Base-by-base conservation (phyloP, 192 early-diverging fungal genomes). In the Entomortierella chlamydospora region DNA sequence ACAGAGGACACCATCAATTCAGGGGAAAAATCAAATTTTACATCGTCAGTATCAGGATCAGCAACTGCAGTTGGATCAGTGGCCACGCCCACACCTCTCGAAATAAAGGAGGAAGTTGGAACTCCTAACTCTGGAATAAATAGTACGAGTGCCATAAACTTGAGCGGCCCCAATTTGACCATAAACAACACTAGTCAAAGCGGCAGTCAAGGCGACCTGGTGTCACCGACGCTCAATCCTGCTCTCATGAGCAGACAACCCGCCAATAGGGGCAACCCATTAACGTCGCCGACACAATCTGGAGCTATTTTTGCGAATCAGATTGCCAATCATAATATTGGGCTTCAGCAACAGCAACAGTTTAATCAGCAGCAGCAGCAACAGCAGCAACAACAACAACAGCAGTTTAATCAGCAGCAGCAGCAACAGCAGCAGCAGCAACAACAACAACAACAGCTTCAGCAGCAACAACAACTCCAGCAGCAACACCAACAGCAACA, bases 191-290 rank as follows among this genome's bases (percentile, higher is more conserved):
- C 26, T 39, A 41, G 33, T 43, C 18, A 26, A 33, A 50, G 4
- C 33, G 63, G 63, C 6, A 30, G 37, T 33, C 64, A 66, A 23
- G 43, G 57, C n/a, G 64, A 70, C n/a, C 57, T 79, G 11, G 28
- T 65, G 22, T 79, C 76, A 5, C 76, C 76, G 4, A 79, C 76
- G 10, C 63, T 70, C 37, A 79, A 79, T 17, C 76, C 76, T 0
- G 34, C 76, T 1, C 57, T 67, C 1, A 59, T 66, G 62, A 79
- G 70, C 62, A 55, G 68, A 22, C 39, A 59, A 61, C 20, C 25
- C 52, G 41, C 76, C 18, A 70, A 51, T 53, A 61, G 52, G 54
- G 76, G 62, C 13, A 79, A 79, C 50, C 68, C 76, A 1, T 15
- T 79, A 33, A 66, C 57, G 9, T 79, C 76, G 11, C 76, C 76